phyloP scores from a whole-genome alignment of 176 grass and related monocot genomes.

The Raddia guianensis region DNA sequence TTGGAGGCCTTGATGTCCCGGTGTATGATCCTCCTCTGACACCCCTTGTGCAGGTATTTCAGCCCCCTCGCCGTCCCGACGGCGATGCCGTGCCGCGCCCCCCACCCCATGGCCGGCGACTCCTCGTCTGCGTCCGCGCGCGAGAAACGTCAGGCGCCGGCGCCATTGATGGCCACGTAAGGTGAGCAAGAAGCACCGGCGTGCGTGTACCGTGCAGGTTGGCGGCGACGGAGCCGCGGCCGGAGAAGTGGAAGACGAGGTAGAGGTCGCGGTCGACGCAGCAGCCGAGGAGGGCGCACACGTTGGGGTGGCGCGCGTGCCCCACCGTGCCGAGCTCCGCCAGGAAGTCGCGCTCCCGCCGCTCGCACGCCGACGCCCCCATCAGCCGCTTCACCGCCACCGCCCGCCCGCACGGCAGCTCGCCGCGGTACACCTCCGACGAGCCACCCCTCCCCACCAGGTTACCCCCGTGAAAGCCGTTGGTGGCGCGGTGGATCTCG shows the following conservation, averaged over 20 bases:
- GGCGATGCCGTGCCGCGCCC: conserved; percentile 60
- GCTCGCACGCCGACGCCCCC: conserved; percentile 65
- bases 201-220: conserved; percentile 58
- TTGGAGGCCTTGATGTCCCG: conserved; percentile 95
- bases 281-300: conserved; percentile 72
- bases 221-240: conserved; percentile 80
- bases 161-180: neutral
- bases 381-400: conserved; percentile 84
- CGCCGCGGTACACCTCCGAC: conserved; percentile 90
- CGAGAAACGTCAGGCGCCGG: neutral
- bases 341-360: conserved; percentile 81
- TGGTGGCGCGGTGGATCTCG: conserved; percentile 61
- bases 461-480: conserved; percentile 63
- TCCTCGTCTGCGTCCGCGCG: conserved; percentile 44
- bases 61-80: conserved; percentile 79
- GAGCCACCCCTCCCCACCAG: conserved; percentile 85
- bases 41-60: conserved; percentile 91
- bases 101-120: conserved; percentile 66
- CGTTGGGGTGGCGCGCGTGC: conserved; percentile 83
- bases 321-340: conserved; percentile 84
- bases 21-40: conserved; percentile 85
- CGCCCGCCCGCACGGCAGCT: conserved; percentile 50
- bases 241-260: conserved; percentile 79
- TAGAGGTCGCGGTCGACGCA: conserved; percentile 87
- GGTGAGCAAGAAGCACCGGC: neutral